These are phyloP conservation scores for Hemisphaericaspora xylofermentans DNA, from an alignment of 1,139 yeast genomes.

Conservation along the genomic window DNA sequence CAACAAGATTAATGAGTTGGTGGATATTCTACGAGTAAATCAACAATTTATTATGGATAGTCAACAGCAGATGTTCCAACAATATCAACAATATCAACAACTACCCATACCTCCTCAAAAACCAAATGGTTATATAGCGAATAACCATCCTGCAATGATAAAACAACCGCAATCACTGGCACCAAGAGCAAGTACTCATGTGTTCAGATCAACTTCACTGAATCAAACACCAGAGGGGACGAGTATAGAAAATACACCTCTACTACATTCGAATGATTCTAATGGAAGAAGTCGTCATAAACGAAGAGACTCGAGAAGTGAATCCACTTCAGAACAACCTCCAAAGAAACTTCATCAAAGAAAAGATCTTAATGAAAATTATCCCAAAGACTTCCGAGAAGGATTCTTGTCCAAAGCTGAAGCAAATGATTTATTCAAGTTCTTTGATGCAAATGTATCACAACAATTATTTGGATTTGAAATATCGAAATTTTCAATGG, in stretches of 20 bases:
- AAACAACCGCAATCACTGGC: constrained; percentile 2
- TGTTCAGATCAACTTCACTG: constrained; percentile 5
- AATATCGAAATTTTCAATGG: constrained; percentile 50
- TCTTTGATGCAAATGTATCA: constrained; percentile 56
- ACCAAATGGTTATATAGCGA: not conserved
- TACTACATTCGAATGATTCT: not conserved
- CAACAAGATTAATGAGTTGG: constrained; percentile 43
- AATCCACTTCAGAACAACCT: not conserved
- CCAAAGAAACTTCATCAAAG: constrained; percentile 8
- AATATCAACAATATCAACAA: constrained; percentile 12
- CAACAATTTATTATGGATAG: constrained; percentile 28
- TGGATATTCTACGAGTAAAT: constrained; percentile 35
- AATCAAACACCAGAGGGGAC: not conserved
- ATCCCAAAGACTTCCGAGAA: constrained; percentile 37
- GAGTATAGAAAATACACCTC: not conserved
- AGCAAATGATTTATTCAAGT: constrained; percentile 51
- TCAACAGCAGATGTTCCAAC: constrained; percentile 16
- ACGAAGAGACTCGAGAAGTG: not conserved
- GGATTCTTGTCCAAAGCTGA: constrained; percentile 37
- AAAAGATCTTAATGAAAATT: constrained; percentile 4
- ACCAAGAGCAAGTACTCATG: not conserved
- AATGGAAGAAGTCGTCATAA: not conserved
- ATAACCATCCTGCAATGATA: not conserved
- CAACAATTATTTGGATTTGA: constrained; percentile 70
- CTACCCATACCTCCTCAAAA: constrained; percentile 3